These are phyloP conservation scores for Xenosphaeropsis pyriputrescens DNA, from an alignment of 2,329 filamentous ascomycete species.

Conservation along the genomic window DNA sequence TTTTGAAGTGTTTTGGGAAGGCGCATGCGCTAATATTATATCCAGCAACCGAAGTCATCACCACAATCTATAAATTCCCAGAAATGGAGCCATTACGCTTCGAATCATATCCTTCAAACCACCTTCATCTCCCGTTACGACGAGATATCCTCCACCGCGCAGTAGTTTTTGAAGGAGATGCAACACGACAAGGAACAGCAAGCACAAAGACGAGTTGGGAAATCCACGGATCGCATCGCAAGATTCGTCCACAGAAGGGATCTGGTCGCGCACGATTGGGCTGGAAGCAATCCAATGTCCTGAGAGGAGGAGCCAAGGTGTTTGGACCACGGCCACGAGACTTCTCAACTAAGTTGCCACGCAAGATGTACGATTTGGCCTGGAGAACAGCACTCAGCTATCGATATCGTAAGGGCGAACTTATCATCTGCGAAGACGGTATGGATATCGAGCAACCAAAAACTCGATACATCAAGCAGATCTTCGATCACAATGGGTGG, in stretches of 20 bases:
- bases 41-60: conserved; percentile 49
- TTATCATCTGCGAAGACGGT: conserved; percentile 70
- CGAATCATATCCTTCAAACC: conserved; percentile 63
- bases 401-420: conserved; percentile 73
- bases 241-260: conserved; percentile 80
- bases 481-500: conserved; percentile 59
- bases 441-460: conserved; percentile 43
- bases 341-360: conserved; percentile 69
- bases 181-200: conserved; percentile 74
- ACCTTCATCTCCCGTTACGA: conserved; percentile 76
- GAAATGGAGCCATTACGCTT: conserved; percentile 70
- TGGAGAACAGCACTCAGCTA: conserved; percentile 92
- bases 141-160: conserved; percentile 88
- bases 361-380: conserved; percentile 88
- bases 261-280: conserved; percentile 67
- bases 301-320: conserved; percentile 72
- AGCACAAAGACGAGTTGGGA: conserved; percentile 69
- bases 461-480: conserved; percentile 45
- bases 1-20: no score
- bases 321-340: conserved; percentile 88
- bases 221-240: conserved; percentile 69
- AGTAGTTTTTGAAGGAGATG: conserved; percentile 84
- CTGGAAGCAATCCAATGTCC: conserved; percentile 65
- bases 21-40: not conserved
- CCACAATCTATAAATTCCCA: conserved; percentile 85